Evolutionary conservation across 2,329 filamentous ascomycete species (phyloP), one percentile per base, ranked within the genome.

Genomic region (Talaromyces funiculosus): DNA sequence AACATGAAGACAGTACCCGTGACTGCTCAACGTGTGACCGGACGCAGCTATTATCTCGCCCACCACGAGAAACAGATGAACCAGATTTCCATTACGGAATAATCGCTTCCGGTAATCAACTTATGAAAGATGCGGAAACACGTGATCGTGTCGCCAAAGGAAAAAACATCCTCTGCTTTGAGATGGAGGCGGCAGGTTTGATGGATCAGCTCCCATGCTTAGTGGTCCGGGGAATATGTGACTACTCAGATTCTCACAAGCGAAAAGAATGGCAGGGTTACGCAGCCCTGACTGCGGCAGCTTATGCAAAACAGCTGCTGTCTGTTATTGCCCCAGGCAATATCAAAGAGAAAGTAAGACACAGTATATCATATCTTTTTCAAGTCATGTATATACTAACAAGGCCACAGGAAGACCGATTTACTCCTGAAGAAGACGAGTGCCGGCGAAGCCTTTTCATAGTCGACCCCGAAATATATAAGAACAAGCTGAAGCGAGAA

Each of bases 21-120:
- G 24, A 35, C 14, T 58, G 56, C 35, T 33, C 29, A 29, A 54
- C 26, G 6, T 59, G 57, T 29, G 57, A 59, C 26, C 14, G 14
- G 24, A 42, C 3, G 14, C 24, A 53, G 54, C 10, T 59, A n/a
- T 1, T 40, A 3, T 4, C 22, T 49, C 45, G 57, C 42, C 31
- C 26, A 20, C 26, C 35, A 20, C 57, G 47, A 43, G 22, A 10
- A 8, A 42, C n/a, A 26, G 16, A 56, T 5, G 38, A 56, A n/a
- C 37, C 51, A n/a, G 26, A 14, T 26, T 18, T 66, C 24, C 64
- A 66, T 53, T 65, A 66, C 45, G 66, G 66, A 8, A 49, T 60
- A 2, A 65, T 67, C 35, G 64, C 60, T 14, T 67, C 66, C 7
- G 64, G 57, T 16, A 67, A 68, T 56, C 59, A 59, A 22, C 61